These are phyloP conservation scores for Xerocomellus chrysenteron DNA, from an alignment of 768 basidiomycete species.

Conservation along the genomic window DNA sequence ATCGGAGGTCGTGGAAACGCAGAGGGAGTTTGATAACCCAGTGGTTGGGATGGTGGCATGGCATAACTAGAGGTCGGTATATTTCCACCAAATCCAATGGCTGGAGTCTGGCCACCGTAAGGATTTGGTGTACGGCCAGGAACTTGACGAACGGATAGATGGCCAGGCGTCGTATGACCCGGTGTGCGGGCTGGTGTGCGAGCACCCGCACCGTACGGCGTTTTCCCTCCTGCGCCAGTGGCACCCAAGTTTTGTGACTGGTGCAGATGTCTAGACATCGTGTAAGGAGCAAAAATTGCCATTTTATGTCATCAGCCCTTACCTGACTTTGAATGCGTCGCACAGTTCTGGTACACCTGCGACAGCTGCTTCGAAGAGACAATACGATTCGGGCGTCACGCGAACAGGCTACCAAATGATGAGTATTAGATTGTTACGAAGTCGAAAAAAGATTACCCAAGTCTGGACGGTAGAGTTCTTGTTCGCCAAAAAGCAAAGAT, in stretches of 20 bases:
- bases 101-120: slow-evolving; percentile 51
- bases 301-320: slow-evolving; percentile 15
- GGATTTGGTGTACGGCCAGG: slow-evolving; percentile 77
- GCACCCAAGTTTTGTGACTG: slow-evolving; percentile 66
- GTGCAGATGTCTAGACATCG: slow-evolving; percentile 59
- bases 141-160: slow-evolving; percentile 68
- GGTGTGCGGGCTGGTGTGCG: slow-evolving; percentile 76
- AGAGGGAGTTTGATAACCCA: slow-evolving; percentile 42
- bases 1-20: slow-evolving; percentile 40
- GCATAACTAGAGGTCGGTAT: slow-evolving; percentile 29
- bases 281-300: slow-evolving; percentile 5
- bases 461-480: slow-evolving; percentile 86
- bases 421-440: neutral
- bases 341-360: slow-evolving; percentile 91
- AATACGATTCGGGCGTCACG: slow-evolving; percentile 85
- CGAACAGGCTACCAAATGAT: slow-evolving; percentile 64
- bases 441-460: slow-evolving; percentile 56
- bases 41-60: slow-evolving; percentile 33
- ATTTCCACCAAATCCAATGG: slow-evolving; percentile 30
- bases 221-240: slow-evolving; percentile 63
- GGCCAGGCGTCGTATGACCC: slow-evolving; percentile 78
- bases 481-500: slow-evolving; percentile 89
- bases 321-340: slow-evolving; percentile 95
- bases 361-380: slow-evolving; percentile 86
- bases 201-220: slow-evolving; percentile 73